Base-by-base conservation (phyloP, 176 grass and related monocot genomes). In the Musa acuminata region DNA sequence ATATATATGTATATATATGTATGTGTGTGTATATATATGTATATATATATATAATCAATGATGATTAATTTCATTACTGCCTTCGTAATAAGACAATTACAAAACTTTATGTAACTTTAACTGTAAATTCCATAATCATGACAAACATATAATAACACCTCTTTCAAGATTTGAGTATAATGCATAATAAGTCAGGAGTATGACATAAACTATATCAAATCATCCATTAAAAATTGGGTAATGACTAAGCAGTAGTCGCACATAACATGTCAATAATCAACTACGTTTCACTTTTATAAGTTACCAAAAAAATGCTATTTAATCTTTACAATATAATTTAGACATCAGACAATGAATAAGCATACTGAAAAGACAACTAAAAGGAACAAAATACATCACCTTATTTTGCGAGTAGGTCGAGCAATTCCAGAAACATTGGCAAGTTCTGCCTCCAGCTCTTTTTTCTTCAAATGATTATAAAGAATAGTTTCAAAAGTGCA, bases 331-430 rank as follows among this genome's bases (percentile, higher is more conserved):
- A 43, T 43, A 43, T 43, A 43, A 6, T 43, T 43, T 43, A 43
- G 35, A 43, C 35, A 43, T 43, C 59, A 96, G 83, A 53, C 90
- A 89, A 52, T 92, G 89, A 1, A 89, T 96, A 78, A 96, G 73
- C 93, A 6, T 8, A 55, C 6, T 53, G 8, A 17, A 51, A 50
- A 50, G 14, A 23, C 13, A 52, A 50, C 20, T 10, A 29, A 4
- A 82, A 72, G 19, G 21, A 72, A 53, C 70, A 52, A 11, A 72
- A 13, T 55, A 57, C 49, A 67, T 69, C 53, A 99, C 96, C 96
- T 95, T 99, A 99, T 95, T 83, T 99, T 99, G 50, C 96, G 96
- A 80, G 91, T 91, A 75, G 96, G 96, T 51, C 87, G 91, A 76
- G 88, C 86, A 77, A 82, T 62, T 62, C 96, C 91, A 0, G 86